Conservation (phyloP, 2,329 filamentous ascomycete genomes). For the Aspergillus cejpii region DNA sequence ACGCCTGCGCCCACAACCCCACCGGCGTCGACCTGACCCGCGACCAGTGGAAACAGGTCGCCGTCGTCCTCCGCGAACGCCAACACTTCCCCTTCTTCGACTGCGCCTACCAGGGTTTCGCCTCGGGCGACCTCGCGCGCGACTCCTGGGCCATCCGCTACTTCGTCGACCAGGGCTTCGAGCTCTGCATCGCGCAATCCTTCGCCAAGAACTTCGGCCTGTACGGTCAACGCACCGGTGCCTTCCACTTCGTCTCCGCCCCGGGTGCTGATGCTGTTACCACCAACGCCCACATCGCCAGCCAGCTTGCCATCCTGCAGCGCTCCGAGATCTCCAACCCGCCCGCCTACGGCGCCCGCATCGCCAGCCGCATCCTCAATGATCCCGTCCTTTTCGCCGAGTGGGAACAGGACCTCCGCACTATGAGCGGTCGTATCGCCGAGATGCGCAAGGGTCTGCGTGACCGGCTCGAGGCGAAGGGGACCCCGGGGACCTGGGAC, state of each 20-base stretch:
- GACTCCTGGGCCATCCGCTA: constrained; percentile 91
- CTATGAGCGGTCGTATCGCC: constrained; percentile 94
- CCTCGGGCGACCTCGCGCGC: constrained; percentile 75
- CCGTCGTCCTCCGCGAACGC: constrained; percentile 65
- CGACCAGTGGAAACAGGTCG: constrained; percentile 91
- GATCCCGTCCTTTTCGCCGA: constrained; percentile 72
- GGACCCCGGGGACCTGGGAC: constrained; percentile 86
- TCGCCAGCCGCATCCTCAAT: constrained; percentile 78
- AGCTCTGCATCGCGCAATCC: constrained; percentile 53
- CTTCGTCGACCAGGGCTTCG: constrained; percentile 88
- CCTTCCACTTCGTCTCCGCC: constrained; percentile 85
- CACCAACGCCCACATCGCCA: constrained; percentile 61
- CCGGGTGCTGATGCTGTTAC: constrained; percentile 61
- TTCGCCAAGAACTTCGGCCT: constrained; percentile 68
- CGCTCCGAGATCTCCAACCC: constrained; percentile 97
- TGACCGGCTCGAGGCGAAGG: constrained; percentile 71
- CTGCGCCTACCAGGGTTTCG: constrained; percentile 95
- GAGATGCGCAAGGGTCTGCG: constrained; percentile 77
- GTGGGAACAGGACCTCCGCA: constrained; percentile 86
- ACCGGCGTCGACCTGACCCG: constrained; percentile 92
- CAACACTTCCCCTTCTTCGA: constrained; percentile 98
- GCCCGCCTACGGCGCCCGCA: constrained; percentile 85
- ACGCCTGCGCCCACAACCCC: constrained; percentile 96
- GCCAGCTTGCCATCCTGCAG: constrained; percentile 88
- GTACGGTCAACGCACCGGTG: constrained; percentile 92